Conservation (phyloP, 495 filamentous ascomycete species). For the Pyronema domesticum region DNA sequence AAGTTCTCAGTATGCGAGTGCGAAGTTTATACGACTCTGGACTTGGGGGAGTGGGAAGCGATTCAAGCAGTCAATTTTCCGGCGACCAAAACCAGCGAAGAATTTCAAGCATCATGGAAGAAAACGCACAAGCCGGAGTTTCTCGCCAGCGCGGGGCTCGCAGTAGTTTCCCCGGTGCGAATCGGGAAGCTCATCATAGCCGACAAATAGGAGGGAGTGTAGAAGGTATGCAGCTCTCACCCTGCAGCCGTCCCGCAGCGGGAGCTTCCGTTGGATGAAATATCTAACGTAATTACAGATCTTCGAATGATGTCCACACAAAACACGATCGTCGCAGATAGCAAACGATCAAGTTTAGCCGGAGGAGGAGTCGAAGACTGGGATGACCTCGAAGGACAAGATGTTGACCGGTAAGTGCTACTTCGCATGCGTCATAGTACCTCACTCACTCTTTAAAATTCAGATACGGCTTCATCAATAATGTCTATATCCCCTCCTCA, state of each 20-base stretch:
- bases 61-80: conserved; percentile 20
- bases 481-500: conserved; percentile 26
- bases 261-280: not conserved
- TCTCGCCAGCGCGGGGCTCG: not conserved
- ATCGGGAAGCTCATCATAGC: not conserved
- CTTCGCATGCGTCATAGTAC: not conserved
- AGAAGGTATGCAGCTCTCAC: not conserved
- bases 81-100: conserved; percentile 5
- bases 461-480: conserved; percentile 78
- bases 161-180: conserved; percentile 3
- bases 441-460: not conserved
- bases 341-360: conserved; percentile 22
- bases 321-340: not conserved
- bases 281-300: not conserved
- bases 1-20: conserved; percentile 20
- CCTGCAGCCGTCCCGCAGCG: too few species aligned
- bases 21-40: conserved; percentile 24
- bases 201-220: not conserved
- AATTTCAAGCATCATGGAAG: conserved; percentile 18
- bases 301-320: not conserved
- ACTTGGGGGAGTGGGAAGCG: conserved; percentile 12
- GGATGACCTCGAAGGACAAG: conserved; percentile 70
- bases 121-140: conserved; percentile 3
- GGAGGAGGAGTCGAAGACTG: conserved; percentile 90
- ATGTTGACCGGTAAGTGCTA: conserved; percentile 50